Conservation (phyloP, 208 protist species). For the Spongospora subterranea region DNA sequence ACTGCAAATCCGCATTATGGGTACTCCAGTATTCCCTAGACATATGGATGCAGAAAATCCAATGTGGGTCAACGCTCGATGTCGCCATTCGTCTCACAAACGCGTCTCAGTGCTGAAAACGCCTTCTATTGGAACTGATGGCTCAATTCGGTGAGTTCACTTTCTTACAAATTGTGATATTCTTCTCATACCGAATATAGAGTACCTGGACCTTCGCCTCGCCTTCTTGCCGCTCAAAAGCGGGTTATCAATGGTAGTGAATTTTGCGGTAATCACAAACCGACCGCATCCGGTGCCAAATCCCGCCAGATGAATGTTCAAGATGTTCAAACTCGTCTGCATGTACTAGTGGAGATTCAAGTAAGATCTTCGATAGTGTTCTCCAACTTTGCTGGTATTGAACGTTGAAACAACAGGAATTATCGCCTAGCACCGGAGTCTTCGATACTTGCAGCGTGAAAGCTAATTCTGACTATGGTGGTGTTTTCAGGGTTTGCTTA, state of each 20-base stretch:
- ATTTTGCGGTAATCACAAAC: too few species aligned
- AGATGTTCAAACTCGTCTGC: background rate
- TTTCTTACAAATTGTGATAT: background rate
- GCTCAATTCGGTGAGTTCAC: background rate
- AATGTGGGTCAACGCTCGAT: background rate
- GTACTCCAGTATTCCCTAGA: background rate
- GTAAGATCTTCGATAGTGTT: background rate
- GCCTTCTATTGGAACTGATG: conserved; percentile 21
- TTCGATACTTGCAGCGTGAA: background rate
- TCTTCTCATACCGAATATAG: background rate
- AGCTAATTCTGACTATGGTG: background rate
- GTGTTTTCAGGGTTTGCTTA: background rate
- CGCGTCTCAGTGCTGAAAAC: conserved; percentile 25
- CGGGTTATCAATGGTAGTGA: too few species aligned
- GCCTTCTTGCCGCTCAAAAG: background rate
- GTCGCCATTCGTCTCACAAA: background rate
- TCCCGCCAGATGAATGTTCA: too few species aligned
- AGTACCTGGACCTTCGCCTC: conserved; percentile 3
- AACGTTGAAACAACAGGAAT: background rate
- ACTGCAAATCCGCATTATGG: background rate
- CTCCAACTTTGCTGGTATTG: background rate
- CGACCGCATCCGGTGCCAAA: too few species aligned
- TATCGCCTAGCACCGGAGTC: background rate
- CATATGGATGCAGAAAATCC: background rate
- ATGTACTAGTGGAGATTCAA: conserved; percentile 26